Evolutionary conservation across 768 basidiomycete genomes (phyloP).

Genomic region (Rhodosporidiobolus sp.): DNA sequence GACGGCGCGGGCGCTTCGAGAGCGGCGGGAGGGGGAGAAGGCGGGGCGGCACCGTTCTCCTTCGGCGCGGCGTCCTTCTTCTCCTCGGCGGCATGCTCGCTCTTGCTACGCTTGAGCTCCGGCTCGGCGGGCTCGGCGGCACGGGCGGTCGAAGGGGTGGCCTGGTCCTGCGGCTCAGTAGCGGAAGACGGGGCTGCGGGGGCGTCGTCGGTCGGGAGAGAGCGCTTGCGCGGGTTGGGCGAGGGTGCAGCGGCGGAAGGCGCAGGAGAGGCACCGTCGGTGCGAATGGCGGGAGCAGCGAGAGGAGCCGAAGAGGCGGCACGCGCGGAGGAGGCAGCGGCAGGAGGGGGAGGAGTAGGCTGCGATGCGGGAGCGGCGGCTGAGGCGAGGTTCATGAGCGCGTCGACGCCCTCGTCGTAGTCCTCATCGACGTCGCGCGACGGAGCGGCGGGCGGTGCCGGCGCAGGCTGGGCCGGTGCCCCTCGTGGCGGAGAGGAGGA

Average conservation of each 20-base stretch:
- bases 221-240: conserved; percentile 30
- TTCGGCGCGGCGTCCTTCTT: not conserved
- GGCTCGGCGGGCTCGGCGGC: not conserved
- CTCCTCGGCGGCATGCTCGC: not conserved
- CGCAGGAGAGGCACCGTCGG: not conserved
- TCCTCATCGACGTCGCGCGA: conserved; percentile 78
- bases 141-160: not conserved
- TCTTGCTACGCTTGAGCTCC: not conserved
- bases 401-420: conserved; percentile 87
- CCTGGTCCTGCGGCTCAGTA: not conserved
- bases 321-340: not conserved
- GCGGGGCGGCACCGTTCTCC: not conserved
- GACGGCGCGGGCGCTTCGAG: not conserved
- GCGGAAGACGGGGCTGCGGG: not conserved
- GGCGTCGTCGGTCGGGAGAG: conserved; percentile 8
- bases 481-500: conserved; percentile 56
- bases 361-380: not conserved
- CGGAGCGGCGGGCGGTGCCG: conserved; percentile 45
- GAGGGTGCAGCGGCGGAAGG: not conserved
- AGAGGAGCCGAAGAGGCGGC: not conserved
- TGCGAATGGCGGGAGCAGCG: not conserved
- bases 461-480: conserved; percentile 59
- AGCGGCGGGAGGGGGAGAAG: too few relatives aligned
- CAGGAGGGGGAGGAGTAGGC: too few relatives aligned
- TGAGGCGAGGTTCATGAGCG: conserved; percentile 66